phyloP scores from a whole-genome alignment of 75 land plant genomes.

The Chamaecyparis obtusa region DNA sequence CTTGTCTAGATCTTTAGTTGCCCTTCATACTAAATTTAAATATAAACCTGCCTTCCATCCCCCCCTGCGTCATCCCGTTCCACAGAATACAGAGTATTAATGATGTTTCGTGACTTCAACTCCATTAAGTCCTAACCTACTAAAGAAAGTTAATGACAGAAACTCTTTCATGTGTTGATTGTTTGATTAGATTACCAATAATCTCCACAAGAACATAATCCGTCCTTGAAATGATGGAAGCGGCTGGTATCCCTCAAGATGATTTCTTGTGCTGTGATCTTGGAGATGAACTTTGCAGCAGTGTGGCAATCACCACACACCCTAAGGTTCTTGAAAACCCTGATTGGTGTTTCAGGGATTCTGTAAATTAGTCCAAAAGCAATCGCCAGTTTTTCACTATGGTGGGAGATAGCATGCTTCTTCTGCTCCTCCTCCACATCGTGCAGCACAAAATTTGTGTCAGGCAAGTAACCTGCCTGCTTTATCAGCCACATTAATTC shows the following conservation, averaged over 20 bases:
- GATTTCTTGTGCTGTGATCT: background rate
- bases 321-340: background rate
- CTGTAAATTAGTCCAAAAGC: background rate
- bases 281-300: background rate
- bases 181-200: background rate
- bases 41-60: too few relatives aligned
- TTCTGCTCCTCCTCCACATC: slow-evolving; percentile 6
- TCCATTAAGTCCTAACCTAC: background rate
- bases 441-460: background rate
- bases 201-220: background rate
- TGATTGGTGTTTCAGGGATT: background rate
- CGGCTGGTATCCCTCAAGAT: background rate
- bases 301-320: slow-evolving; percentile 3
- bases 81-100: background rate
- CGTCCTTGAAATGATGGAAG: slow-evolving; percentile 1
- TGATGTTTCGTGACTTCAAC: background rate
- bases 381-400: background rate
- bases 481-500: background rate
- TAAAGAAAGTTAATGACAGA: too few relatives aligned
- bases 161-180: background rate
- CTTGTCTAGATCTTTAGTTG: too few relatives aligned
- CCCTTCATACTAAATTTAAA: too few relatives aligned
- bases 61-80: background rate
- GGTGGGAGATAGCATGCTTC: background rate
- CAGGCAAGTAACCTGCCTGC: background rate